Evolutionary conservation across 352 stramenopile genomes (phyloP).

Genomic region (Blastocystis sp.): DNA sequence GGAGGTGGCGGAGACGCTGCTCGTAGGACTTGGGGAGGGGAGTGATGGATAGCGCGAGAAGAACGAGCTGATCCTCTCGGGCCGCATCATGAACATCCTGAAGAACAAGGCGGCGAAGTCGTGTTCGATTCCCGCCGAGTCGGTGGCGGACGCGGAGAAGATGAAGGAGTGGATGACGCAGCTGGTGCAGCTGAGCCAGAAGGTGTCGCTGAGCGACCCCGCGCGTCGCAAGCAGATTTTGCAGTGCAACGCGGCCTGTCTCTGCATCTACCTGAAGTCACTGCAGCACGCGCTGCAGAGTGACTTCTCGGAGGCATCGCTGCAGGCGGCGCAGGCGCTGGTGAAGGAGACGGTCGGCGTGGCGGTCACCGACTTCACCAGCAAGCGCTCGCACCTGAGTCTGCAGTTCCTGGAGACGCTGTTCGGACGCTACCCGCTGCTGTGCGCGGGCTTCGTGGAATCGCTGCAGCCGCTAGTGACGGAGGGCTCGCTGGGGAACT

Average conservation of each 20-base stretch:
- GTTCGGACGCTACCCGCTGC: conserved; percentile 1
- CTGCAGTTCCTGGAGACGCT: neutral
- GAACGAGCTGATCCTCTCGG: neutral
- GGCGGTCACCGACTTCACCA: neutral
- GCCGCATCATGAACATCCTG: neutral
- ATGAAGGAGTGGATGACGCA: neutral
- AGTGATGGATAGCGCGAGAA: conserved; percentile 8
- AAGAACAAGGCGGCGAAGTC: neutral
- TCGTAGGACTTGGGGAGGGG: neutral
- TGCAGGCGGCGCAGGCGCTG: neutral
- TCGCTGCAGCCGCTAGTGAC: neutral
- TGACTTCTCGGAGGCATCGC: neutral
- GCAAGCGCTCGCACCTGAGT: neutral
- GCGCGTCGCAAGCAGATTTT: neutral
- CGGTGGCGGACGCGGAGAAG: neutral
- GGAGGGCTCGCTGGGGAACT: neutral
- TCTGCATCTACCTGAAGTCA: neutral
- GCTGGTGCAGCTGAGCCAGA: neutral
- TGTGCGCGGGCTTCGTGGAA: neutral
- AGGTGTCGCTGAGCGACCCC: neutral
- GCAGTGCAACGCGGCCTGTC: neutral
- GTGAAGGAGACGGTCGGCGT: neutral
- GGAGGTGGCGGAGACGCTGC: neutral
- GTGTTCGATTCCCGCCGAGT: neutral
- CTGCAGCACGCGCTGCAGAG: neutral